Base-by-base conservation (phyloP, 2,329 filamentous ascomycete species). In the Huntiella omanensis region DNA sequence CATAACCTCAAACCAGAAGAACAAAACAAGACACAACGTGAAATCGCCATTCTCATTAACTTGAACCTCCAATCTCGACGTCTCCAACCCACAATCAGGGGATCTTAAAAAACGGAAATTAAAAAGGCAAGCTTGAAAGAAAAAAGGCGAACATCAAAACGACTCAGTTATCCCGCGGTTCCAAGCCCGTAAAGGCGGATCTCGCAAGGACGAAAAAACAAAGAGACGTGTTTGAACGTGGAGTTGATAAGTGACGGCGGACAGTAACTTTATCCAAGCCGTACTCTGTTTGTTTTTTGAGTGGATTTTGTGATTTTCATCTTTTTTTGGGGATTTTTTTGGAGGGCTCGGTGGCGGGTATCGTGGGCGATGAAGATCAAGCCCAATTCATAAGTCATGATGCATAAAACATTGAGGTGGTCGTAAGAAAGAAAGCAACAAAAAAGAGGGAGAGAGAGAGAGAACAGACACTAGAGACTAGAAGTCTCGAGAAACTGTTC, bases 291-390 rank as follows among this genome's bases (percentile, higher is more conserved):
- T 38, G 33, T 45, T 45, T 45, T 45, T 45, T 32, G 34, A 45
- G 35, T 39, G 36, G 34, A 45, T 40, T 45, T 45, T 39, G 17
- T 32, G 19, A 7, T 45, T 45, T 45, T 45, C 36, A 40, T 45
- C 36, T 42, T 45, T 49, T 45, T 49, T 44, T 43, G 38, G 13
- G 36, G 28, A 12, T 33, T 8, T 13, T 40, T 17, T 32, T n/a
- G n/a, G 45, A 11, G 34, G 12, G 15, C n/a, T 44, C 40, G 17
- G 17, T 13, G 17, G 7, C 22, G 22, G 22, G 22, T 28, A 10
- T 28, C 22, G 22, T 8, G 22, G 22, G 22, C 22, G 22, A 28
- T 28, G 7, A 8, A 28, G 2, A 10, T 28, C 22, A 10, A 28
- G 8, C 22, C 22, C 22, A 28, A 28, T 8, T 28, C 22, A 17